These are phyloP conservation scores for Pharnaceum exiguum DNA, from an alignment of 148 eudicot genomes.

Conservation along the genomic window DNA sequence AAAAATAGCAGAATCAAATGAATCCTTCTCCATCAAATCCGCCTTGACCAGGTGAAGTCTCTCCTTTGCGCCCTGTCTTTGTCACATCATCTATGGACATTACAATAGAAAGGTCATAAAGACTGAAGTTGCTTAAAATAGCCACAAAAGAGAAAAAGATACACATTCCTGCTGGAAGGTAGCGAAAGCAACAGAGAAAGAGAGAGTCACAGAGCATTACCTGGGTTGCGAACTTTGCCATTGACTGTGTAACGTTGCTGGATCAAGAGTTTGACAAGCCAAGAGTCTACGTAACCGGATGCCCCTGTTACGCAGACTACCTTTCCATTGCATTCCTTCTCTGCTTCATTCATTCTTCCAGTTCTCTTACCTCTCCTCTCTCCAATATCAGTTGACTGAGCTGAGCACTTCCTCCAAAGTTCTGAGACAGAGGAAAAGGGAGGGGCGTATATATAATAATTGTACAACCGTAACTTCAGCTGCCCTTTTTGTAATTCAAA, in stretches of 20 bases:
- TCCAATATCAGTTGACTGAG: too few species aligned
- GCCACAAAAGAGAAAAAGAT: background rate
- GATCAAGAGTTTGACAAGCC: slow-evolving; percentile 25
- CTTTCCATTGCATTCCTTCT: slow-evolving; percentile 14
- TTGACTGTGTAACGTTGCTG: slow-evolving; percentile 23
- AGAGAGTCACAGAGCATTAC: slow-evolving; percentile 2
- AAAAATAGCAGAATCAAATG: slow-evolving; percentile 36
- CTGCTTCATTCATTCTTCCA: background rate
- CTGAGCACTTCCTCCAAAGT: too few species aligned
- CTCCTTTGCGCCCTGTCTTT: slow-evolving; percentile 32
- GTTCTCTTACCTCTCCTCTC: slow-evolving; percentile 4
- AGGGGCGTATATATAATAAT: too few species aligned
- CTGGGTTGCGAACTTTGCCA: slow-evolving; percentile 17
- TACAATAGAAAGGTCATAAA: too few species aligned
- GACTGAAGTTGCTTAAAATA: background rate
- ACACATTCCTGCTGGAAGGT: background rate
- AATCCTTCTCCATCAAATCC: slow-evolving; percentile 21
- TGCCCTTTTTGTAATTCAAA: too few species aligned
- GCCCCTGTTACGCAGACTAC: slow-evolving; percentile 27
- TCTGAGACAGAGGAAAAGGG: too few species aligned
- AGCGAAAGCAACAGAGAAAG: background rate
- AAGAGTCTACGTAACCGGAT: slow-evolving; percentile 27
- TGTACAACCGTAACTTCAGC: too few species aligned
- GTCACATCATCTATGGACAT: slow-evolving; percentile 35
- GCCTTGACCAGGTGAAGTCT: slow-evolving; percentile 34